These are phyloP conservation scores for Erythrobasidium yunnanense DNA, from an alignment of 768 basidiomycete species.

Conservation along the genomic window DNA sequence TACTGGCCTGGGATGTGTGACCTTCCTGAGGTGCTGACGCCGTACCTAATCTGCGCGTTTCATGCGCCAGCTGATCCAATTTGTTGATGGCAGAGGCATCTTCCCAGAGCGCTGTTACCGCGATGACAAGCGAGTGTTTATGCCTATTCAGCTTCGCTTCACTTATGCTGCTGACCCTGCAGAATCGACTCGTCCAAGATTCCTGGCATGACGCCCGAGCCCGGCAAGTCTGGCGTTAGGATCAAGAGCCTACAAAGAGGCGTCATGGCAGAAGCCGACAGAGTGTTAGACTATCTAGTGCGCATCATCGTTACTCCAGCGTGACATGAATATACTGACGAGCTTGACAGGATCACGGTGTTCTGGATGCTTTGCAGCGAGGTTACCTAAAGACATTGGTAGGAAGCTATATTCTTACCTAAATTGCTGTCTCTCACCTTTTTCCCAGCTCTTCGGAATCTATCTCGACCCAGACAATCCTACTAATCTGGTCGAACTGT, in stretches of 20 bases:
- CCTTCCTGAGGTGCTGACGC: constrained; percentile 29
- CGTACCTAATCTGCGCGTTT: not conserved
- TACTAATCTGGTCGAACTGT: constrained; percentile 52
- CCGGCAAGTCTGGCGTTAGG: constrained; percentile 48
- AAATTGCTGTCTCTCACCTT: not conserved
- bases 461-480: constrained; percentile 62
- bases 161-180: constrained; percentile 2
- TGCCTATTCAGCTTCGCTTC: not conserved
- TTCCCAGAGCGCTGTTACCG: constrained; percentile 31
- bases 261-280: constrained; percentile 71
- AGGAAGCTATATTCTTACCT: constrained; percentile 7
- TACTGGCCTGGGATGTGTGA: constrained; percentile 34
- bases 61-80: not conserved
- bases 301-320: constrained; percentile 36
- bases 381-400: constrained; percentile 71
- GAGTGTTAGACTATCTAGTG: constrained; percentile 68
- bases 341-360: constrained; percentile 61
- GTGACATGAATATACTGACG: constrained; percentile 10
- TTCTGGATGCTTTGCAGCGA: constrained; percentile 74
- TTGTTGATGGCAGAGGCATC: constrained; percentile 23
- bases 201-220: not conserved
- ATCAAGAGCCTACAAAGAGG: constrained; percentile 66
- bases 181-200: constrained; percentile 11
- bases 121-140: constrained; percentile 18
- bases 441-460: constrained; percentile 23